Conservation (phyloP, 495 filamentous ascomycete species). For the Talaromyces trachyspermus region DNA sequence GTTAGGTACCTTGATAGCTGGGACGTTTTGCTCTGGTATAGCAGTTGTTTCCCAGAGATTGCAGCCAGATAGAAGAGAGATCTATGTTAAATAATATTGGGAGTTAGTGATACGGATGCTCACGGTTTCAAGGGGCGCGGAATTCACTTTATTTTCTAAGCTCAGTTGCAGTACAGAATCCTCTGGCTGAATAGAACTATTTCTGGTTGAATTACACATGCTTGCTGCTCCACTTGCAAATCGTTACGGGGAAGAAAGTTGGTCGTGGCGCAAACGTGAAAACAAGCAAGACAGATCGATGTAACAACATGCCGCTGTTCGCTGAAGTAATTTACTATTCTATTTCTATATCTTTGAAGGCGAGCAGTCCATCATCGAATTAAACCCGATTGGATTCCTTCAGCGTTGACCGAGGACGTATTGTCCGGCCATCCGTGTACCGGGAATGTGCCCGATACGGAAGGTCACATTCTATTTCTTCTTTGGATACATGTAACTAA, state of each 20-base stretch:
- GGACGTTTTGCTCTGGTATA: neutral
- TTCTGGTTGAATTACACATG: neutral
- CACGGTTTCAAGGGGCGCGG: neutral
- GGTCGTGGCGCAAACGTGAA: neutral
- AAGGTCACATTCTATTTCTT: neutral
- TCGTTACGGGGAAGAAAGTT: neutral
- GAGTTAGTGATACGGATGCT: neutral
- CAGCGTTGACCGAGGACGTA: neutral
- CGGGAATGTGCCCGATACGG: neutral
- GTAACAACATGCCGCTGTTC: neutral
- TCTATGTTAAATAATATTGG: neutral
- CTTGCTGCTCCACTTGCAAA: neutral
- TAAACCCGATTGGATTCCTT: neutral
- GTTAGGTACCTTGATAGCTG: neutral
- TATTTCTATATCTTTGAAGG: neutral
- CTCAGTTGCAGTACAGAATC: neutral
- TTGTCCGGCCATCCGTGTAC: neutral
- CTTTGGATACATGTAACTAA: neutral
- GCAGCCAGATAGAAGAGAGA: neutral
- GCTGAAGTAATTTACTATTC: neutral
- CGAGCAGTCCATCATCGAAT: neutral
- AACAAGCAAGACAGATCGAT: neutral
- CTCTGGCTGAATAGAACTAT: neutral
- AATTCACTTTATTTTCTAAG: neutral
- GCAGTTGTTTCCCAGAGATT: neutral